phyloP scores from a whole-genome alignment of 345 rosid genomes.

The Eucalyptus camaldulensis region DNA sequence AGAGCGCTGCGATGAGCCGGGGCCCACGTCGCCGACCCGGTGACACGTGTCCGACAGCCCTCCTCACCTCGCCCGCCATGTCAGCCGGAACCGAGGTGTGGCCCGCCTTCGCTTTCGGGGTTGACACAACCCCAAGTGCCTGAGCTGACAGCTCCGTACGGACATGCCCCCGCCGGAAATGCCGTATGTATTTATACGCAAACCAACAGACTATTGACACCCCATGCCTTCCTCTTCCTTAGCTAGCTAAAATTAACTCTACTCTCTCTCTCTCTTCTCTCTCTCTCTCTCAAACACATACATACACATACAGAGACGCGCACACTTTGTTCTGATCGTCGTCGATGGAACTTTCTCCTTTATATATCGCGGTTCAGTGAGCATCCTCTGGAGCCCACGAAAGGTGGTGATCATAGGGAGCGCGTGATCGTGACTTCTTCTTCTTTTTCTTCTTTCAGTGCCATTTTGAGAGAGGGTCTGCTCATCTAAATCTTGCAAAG shows the following conservation, averaged over 20 bases:
- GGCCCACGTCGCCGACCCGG: background rate
- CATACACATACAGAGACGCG: background rate
- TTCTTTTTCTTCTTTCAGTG: background rate
- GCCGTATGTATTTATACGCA: background rate
- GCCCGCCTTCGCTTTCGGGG: background rate
- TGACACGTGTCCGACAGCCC: background rate
- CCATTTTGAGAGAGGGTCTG: background rate
- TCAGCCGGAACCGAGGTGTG: background rate
- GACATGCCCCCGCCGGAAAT: background rate
- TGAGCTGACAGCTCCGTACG: conserved; percentile 4
- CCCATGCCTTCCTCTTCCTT: conserved; percentile 20
- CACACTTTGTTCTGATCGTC: background rate
- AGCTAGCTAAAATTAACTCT: background rate
- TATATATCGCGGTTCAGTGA: background rate
- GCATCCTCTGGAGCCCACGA: background rate
- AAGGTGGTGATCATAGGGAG: background rate
- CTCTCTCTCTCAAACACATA: background rate
- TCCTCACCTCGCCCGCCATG: background rate
- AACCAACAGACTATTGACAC: conserved; percentile 18
- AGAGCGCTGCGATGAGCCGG: background rate
- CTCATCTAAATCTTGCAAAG: background rate
- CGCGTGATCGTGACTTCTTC: background rate
- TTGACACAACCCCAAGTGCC: background rate
- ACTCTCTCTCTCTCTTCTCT: too few relatives aligned
- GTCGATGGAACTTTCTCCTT: background rate